phyloP scores from a whole-genome alignment of 345 rosid species.

The Corymbia maculata region DNA sequence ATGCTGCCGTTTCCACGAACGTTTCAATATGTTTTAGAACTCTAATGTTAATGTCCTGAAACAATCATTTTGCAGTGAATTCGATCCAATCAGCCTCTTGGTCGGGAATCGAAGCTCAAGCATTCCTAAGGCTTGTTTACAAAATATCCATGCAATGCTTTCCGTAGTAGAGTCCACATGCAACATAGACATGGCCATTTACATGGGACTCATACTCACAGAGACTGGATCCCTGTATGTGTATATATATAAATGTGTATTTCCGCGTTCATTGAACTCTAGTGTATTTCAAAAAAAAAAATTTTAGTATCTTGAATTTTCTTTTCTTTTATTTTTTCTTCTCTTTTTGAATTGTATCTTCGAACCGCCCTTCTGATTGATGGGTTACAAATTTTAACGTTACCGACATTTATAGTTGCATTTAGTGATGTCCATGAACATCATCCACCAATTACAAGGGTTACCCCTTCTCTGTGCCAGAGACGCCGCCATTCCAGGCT shows the following conservation, averaged over 20 bases:
- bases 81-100: background rate
- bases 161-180: background rate
- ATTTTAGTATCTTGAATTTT: background rate
- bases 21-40: background rate
- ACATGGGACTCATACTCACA: background rate
- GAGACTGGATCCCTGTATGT: background rate
- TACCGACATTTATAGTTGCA: no score
- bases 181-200: background rate
- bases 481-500: background rate
- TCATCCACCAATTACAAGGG: no score
- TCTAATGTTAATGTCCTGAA: background rate
- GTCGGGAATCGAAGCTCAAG: background rate
- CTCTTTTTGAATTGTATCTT: background rate
- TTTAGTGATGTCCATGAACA: no score
- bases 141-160: background rate
- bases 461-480: background rate
- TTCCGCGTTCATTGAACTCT: background rate
- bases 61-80: background rate
- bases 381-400: background rate
- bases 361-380: background rate
- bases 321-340: accelerated
- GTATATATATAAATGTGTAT: background rate
- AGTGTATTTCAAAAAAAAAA: background rate
- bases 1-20: background rate
- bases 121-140: background rate